Conservation (phyloP, 495 filamentous ascomycete species). For the Extremus antarcticus region DNA sequence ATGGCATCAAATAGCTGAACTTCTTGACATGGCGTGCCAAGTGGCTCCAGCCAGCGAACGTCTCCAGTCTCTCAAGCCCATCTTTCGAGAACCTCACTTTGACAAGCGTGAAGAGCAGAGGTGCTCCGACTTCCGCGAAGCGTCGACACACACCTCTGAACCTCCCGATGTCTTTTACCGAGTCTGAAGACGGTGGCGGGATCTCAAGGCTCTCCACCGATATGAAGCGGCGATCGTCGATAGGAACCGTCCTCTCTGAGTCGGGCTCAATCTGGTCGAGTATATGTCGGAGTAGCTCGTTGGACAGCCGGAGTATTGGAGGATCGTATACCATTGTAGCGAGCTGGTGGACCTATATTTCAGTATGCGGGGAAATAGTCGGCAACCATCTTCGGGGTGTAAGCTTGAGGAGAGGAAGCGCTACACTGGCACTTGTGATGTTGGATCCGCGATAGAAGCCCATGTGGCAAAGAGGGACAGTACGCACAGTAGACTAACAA, state of each 20-base stretch:
- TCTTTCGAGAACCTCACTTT: conserved; percentile 48
- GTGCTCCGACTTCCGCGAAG: conserved; percentile 51
- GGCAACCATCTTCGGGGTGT: not conserved
- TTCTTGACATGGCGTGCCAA: conserved; percentile 52
- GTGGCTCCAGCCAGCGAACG: conserved; percentile 37
- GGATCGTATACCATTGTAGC: not conserved
- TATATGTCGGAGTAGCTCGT: conserved; percentile 52
- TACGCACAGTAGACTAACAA: not conserved
- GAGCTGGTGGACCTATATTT: not conserved
- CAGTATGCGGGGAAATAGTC: not conserved
- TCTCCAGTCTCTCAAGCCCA: conserved; percentile 47
- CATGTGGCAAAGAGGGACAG: not conserved
- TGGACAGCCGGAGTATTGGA: conserved; percentile 42
- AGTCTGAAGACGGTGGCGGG: conserved; percentile 33
- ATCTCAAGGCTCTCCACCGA: conserved; percentile 45
- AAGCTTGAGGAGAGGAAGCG: not conserved
- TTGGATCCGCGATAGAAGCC: not conserved
- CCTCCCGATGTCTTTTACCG: conserved; percentile 35
- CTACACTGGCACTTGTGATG: not conserved
- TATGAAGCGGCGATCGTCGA: conserved; percentile 42
- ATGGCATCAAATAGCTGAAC: conserved; percentile 63
- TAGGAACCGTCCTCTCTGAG: conserved; percentile 35
- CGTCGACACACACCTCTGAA: conserved; percentile 51
- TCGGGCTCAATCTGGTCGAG: conserved; percentile 42
- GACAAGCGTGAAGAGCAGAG: conserved; percentile 50